Evolutionary conservation across 1,139 yeast genomes (phyloP).

Genomic region (Diutina rugosa): DNA sequence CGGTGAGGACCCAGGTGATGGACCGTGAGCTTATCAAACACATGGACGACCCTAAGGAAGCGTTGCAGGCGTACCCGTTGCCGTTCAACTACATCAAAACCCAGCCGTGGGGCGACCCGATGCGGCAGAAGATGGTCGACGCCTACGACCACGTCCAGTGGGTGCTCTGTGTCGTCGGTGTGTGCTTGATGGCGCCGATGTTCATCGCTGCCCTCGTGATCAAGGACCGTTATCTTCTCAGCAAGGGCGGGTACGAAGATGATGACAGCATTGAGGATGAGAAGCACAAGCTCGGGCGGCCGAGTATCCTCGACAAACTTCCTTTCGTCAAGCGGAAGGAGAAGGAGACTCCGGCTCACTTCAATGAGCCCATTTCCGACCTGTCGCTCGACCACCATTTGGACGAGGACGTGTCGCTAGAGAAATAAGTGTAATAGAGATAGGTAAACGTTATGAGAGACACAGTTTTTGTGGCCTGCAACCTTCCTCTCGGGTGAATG

Average conservation of each 20-base stretch:
- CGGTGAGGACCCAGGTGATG: constrained; percentile 46
- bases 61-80: constrained; percentile 34
- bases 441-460: too few species aligned
- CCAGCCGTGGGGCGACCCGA: constrained; percentile 49
- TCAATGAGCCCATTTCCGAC: too few species aligned
- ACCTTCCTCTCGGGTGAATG: too few species aligned
- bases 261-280: too few species aligned
- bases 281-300: too few species aligned
- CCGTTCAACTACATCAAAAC: constrained; percentile 35
- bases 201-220: constrained; percentile 34
- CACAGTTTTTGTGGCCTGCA: too few species aligned
- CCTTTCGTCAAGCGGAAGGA: too few species aligned
- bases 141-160: constrained; percentile 52
- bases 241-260: constrained; percentile 20
- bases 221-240: constrained; percentile 38
- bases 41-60: constrained; percentile 14
- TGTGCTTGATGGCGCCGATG: constrained; percentile 42
- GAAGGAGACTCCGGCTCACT: too few species aligned
- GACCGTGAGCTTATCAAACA: constrained; percentile 2
- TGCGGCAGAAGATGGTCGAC: constrained; percentile 39
- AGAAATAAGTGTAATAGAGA: too few species aligned
- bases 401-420: too few species aligned
- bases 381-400: too few species aligned
- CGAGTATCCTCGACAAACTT: too few species aligned
- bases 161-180: constrained; percentile 42